These are phyloP conservation scores for Candida anutae DNA, from an alignment of 1,139 yeast genomes.

Conservation along the genomic window DNA sequence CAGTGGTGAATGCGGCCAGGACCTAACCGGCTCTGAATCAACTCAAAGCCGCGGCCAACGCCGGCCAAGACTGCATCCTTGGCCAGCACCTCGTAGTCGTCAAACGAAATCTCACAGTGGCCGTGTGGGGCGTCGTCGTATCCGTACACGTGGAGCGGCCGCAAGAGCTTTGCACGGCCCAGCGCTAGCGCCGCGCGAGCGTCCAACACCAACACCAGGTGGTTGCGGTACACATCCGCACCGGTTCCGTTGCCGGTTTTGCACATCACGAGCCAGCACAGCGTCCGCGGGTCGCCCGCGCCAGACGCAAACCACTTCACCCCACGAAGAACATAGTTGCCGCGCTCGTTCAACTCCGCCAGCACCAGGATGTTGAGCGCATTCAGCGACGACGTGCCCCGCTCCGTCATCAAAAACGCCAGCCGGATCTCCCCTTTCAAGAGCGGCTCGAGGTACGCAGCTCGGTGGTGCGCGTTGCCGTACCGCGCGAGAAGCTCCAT, in stretches of 20 bases:
- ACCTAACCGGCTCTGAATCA: slow-evolving; percentile 63
- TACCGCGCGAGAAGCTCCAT: slow-evolving; percentile 62
- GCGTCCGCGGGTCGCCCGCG: slow-evolving; percentile 63
- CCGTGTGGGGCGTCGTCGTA: slow-evolving; percentile 74
- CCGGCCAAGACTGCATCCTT: slow-evolving; percentile 36
- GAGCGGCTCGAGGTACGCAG: slow-evolving; percentile 48
- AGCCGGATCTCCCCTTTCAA: slow-evolving; percentile 55
- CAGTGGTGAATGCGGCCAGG: slow-evolving; percentile 74
- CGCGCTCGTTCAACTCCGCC: slow-evolving; percentile 36
- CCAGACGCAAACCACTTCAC: slow-evolving; percentile 74
- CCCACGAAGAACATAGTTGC: slow-evolving; percentile 53
- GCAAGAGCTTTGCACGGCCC: slow-evolving; percentile 42
- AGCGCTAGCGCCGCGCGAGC: slow-evolving; percentile 43
- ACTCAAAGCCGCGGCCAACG: slow-evolving; percentile 58
- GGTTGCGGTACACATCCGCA: slow-evolving; percentile 38
- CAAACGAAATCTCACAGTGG: slow-evolving; percentile 55
- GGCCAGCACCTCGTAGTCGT: slow-evolving; percentile 41
- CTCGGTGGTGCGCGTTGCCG: slow-evolving; percentile 46
- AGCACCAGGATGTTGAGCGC: slow-evolving; percentile 55
- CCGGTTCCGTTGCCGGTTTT: slow-evolving; percentile 37
- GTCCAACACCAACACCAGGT: slow-evolving; percentile 54
- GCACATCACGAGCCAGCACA: slow-evolving; percentile 63
- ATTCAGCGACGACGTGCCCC: slow-evolving; percentile 58
- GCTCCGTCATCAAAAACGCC: slow-evolving; percentile 68
- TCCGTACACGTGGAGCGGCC: slow-evolving; percentile 56